Evolutionary conservation across 495 filamentous ascomycete genomes (phyloP), one percentile per base, ranked within the genome.

Genomic region (Baudoinia panamericana): DNA sequence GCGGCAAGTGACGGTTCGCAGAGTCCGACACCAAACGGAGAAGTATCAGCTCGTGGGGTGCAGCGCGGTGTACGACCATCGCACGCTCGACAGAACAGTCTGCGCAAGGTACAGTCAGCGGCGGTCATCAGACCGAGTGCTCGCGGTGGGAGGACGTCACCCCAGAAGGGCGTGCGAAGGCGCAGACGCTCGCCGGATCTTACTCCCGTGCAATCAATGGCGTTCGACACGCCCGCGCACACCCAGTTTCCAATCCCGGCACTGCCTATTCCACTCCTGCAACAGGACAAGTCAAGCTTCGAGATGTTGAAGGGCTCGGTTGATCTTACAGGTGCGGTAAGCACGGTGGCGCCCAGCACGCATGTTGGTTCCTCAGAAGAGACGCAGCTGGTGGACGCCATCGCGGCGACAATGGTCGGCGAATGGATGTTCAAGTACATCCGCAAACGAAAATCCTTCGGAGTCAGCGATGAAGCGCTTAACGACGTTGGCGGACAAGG

Each of bases 361-460:
- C 23, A 22, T 3, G 15, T 19, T 8, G 30, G 31, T 10, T 10
- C 23, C 4, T 33, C 36, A 12, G 25, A 41, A 16, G 48, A 51
- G 43, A 35, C 30, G 4, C 18, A 38, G 42, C 90, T 96, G 20
- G 86, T 96, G n/a, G 88, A 96, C 63, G 84, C 90, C 11, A 96
- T 97, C 61, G 86, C 90, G 3, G 84, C 93, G 51, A 94, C 90
- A 4, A 97, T 96, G 90, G 84, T 96, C 31, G 90, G 90, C 23
- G 90, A 96, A 54, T 97, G 90, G 90, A 96, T 97, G 90, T 96
- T 80, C 72, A 97, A 97, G 55, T 96, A 96, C 56, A 82, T 96
- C 28, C 74, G 90, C 28, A 75, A 85, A 56, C 73, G 90, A 47
- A 94, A 83, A 60, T 90, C 90, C 1, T 96, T 97, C 60, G 81